Conservation (phyloP, 352 stramenopile genomes). For the Phytophthora cactorum region DNA sequence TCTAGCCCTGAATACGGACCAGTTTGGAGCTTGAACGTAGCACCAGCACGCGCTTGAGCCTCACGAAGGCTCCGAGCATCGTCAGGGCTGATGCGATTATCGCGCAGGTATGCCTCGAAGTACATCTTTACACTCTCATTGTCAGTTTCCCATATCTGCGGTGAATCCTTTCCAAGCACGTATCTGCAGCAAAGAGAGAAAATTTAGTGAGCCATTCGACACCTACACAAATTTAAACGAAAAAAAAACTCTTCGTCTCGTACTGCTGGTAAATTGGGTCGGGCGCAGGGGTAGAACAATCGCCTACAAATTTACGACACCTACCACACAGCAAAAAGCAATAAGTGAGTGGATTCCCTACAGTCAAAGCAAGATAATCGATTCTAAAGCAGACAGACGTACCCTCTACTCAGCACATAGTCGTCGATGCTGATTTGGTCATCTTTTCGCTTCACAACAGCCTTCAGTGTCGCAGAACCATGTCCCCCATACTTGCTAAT, state of each 20-base stretch:
- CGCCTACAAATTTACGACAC: slow-evolving; percentile 70
- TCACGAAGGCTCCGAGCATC: slow-evolving; percentile 70
- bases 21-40: slow-evolving; percentile 82
- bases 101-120: slow-evolving; percentile 81
- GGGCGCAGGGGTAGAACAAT: slow-evolving; percentile 42
- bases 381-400: slow-evolving; percentile 12
- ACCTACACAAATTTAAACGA: not conserved
- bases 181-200: slow-evolving; percentile 44
- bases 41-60: slow-evolving; percentile 68
- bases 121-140: slow-evolving; percentile 82
- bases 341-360: too few species aligned
- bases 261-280: slow-evolving; percentile 79
- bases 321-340: slow-evolving; percentile 24
- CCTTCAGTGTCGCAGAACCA: slow-evolving; percentile 34
- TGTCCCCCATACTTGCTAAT: slow-evolving; percentile 42
- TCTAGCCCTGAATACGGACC: slow-evolving; percentile 81
- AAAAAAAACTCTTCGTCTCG: not conserved
- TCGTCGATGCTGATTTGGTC: slow-evolving; percentile 69
- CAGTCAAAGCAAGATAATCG: too few species aligned
- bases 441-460: slow-evolving; percentile 57
- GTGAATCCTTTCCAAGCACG: slow-evolving; percentile 63
- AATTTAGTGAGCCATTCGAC: slow-evolving; percentile 6
- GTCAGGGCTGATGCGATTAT: slow-evolving; percentile 77
- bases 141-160: slow-evolving; percentile 80
- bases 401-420: slow-evolving; percentile 56